Percentiles rank a stretch among this genome's conserved stretches.
Conservation (phyloP, 495 filamentous ascomycete species). For the Annulohypoxylon maeteangense region DNA sequence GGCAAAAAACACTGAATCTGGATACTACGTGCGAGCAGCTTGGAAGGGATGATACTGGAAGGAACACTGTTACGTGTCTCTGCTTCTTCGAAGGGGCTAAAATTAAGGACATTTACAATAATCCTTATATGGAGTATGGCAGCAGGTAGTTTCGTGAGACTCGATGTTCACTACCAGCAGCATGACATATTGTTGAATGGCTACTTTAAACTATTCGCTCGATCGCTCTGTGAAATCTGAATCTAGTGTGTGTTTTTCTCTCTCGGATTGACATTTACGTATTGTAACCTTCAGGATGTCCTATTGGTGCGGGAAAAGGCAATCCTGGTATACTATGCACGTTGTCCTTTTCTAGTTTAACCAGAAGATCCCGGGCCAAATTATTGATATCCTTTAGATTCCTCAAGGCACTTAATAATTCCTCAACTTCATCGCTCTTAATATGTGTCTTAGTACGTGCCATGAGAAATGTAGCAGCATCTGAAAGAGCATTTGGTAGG, state of each 20-base stretch:
- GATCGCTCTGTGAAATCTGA: too few relatives aligned
- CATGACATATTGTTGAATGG: too few relatives aligned
- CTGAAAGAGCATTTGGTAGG: background rate
- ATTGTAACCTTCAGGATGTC: background rate
- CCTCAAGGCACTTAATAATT: background rate
- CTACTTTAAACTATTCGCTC: background rate
- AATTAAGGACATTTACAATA: background rate
- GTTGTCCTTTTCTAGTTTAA: background rate
- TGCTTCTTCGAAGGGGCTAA: background rate
- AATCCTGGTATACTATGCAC: background rate
- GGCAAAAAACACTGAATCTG: background rate
- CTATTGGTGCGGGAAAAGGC: background rate
- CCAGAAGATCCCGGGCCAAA: constrained; percentile 5
- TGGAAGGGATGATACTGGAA: background rate
- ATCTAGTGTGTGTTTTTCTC: too few relatives aligned
- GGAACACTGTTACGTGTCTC: background rate
- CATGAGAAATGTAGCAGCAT: constrained; percentile 2
- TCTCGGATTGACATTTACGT: background rate
- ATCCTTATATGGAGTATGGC: background rate
- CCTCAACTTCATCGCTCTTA: background rate
- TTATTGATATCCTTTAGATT: background rate
- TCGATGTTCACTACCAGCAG: too few relatives aligned
- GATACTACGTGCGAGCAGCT: background rate
- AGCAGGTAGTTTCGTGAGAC: background rate
- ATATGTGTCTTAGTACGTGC: background rate